Conservation (phyloP, 1,284 basidiomycete species). For the Fomes fomentarius region DNA sequence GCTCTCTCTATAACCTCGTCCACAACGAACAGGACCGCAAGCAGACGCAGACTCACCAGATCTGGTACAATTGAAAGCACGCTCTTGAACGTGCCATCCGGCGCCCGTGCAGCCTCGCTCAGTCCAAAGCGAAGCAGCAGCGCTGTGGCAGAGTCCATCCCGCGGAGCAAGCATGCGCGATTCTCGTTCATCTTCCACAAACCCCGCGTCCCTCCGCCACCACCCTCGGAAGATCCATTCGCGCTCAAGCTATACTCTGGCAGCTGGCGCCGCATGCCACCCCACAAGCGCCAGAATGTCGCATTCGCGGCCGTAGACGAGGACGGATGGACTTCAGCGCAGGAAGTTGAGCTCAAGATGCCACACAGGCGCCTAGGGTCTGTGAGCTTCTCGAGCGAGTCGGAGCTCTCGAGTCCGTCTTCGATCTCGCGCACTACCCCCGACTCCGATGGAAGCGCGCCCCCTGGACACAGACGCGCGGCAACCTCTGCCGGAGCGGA, state of each 20-base stretch:
- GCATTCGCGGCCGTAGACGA: constrained; percentile 38
- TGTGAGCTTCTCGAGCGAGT: constrained; percentile 45
- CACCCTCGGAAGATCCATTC: constrained; percentile 56
- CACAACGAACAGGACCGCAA: constrained; percentile 3
- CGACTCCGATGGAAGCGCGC: constrained; percentile 20
- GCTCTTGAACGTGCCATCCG: neutral
- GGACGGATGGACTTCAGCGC: constrained; percentile 32
- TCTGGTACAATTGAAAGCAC: constrained; percentile 17
- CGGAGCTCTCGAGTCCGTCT: constrained; percentile 40
- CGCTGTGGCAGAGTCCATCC: constrained; percentile 18
- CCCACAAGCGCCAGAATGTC: constrained; percentile 7
- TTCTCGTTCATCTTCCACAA: constrained; percentile 42
- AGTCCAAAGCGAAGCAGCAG: constrained; percentile 10
- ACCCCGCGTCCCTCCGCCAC: constrained; percentile 38
- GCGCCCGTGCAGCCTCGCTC: constrained; percentile 11
- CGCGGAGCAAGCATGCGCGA: constrained; percentile 14
- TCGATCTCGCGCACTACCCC: constrained; percentile 40
- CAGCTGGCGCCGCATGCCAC: constrained; percentile 48
- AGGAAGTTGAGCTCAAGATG: constrained; percentile 31
- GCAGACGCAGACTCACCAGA: constrained; percentile 12
- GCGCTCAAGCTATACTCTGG: constrained; percentile 55
- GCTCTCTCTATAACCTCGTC: neutral
- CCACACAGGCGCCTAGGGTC: constrained; percentile 44
- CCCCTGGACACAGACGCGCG: constrained; percentile 33
- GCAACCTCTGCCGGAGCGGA: constrained; percentile 14